These are phyloP conservation scores for Emiliania huxleyi DNA, from an alignment of 78 protist genomes.

Conservation along the genomic window DNA sequence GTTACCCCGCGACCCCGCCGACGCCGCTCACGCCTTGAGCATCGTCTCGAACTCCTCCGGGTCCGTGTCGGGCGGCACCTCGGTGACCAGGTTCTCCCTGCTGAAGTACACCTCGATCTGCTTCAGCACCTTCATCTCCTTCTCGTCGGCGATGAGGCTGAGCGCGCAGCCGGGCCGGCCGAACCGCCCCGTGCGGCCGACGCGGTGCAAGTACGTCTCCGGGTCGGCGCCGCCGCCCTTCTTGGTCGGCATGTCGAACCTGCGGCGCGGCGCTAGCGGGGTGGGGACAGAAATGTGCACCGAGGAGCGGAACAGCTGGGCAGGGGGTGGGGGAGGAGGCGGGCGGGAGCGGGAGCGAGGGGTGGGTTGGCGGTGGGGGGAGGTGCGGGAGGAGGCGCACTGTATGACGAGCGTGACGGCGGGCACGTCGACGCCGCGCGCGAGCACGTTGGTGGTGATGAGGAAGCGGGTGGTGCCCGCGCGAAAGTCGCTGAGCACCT, in stretches of 20 bases:
- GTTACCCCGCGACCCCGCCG: too few species aligned
- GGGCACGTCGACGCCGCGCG: conserved; percentile 46
- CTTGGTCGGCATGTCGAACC: conserved; percentile 26
- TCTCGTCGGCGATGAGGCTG: background rate
- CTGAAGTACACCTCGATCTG: background rate
- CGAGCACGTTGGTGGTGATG: conserved; percentile 49
- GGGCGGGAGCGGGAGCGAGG: too few species aligned
- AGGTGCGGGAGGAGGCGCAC: too few species aligned
- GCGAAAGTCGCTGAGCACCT: conserved; percentile 37
- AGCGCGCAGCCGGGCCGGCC: conserved; percentile 16
- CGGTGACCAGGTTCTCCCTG: background rate
- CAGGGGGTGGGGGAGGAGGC: too few species aligned
- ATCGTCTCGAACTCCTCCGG: background rate
- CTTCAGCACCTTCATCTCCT: background rate
- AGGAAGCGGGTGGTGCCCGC: background rate
- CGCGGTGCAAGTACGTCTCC: conserved; percentile 29
- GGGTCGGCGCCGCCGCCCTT: background rate
- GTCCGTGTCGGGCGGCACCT: background rate
- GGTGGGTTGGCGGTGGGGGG: too few species aligned
- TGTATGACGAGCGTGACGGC: conserved; percentile 15
- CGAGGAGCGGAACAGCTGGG: too few species aligned
- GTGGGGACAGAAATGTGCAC: too few species aligned
- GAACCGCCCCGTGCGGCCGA: conserved; percentile 19
- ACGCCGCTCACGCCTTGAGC: background rate
- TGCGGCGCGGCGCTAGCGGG: too few species aligned